Base-by-base conservation (phyloP, 2,329 filamentous ascomycete genomes). In the Pseudocercospora macadamiae region DNA sequence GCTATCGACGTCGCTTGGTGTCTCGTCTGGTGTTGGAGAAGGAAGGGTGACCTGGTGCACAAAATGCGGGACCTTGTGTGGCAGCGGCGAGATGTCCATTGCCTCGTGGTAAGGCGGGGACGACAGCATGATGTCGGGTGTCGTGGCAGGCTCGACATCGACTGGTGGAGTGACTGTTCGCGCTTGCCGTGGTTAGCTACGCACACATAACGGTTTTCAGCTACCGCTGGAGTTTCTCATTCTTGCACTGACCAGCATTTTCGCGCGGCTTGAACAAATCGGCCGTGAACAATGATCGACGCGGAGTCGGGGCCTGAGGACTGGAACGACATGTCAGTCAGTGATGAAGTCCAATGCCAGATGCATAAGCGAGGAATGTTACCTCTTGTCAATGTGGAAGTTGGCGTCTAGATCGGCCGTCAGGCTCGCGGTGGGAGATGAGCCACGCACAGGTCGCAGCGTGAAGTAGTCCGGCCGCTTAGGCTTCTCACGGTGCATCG, bases 321-420 rank as follows among this genome's bases (percentile, higher is more conserved):
- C 91, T 96, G 75, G 57, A 71, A 65, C 70, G 70, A 66, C 70
- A 66, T 69, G n/a, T n/a, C n/a, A 65, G 74, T 83, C 67, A 83
- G 75, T 64, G 49, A 39, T 64, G 61, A 21, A 16, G 61, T 57
- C 25, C 47, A 49, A 49, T 32, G 47, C 63, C 61, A 60, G 57
- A 57, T 62, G 55, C 49, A 42, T 59, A 63, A 62, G 64, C 66
- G 68, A 68, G 66, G 67, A 72, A 69, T 70, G 67, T 67, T 81
- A 97, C 93, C 93, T 97, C 72, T 89, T 91, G 76, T 97, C 93
- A 74, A 97, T 90, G 73, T 93, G 90, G 74, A 97, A 96, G 80
- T 97, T 99, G 74, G 96, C 92, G 59, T 93, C 97, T 69, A 97
- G 83, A 77, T 99, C 95, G 62, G 92, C 93, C 39, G 93, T 93